Evolutionary conservation across 176 grass and related monocot genomes (phyloP), one percentile per base, ranked within the genome.

Genomic region (Zoysia japonica): DNA sequence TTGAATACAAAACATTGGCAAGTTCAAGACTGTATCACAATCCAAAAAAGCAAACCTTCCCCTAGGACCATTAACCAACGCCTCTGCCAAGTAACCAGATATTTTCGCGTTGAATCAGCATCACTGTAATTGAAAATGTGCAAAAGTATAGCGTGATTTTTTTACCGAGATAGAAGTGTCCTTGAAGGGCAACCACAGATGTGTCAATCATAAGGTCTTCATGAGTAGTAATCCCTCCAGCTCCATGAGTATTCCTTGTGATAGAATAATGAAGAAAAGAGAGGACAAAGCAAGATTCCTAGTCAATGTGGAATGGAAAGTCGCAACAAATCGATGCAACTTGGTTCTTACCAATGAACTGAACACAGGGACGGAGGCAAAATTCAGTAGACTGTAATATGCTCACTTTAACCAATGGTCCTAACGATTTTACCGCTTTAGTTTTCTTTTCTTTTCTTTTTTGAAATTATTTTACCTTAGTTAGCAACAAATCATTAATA

Each of bases 1-100:
- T 95, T 94, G 83, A 74, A 94, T 80, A 87, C 84, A 94, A 72
- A 94, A 82, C 78, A 95, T 90, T 9, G 96, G 96, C 68, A 98
- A 87, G 75, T 74, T 89, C 13, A 94, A 70, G 78, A 93, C 61
- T 76, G 56, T 55, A 16, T 84, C 88, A 45, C 85, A 84, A 76
- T 89, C 76, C 71, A 94, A 81, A 86, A 94, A 89, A 66, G 82
- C 60, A 66, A 89, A 80, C 83, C 76, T 90, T 8, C 70, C 77
- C 67, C 7, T 70, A 43, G 71, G 78, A 89, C 85, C 92, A 83
- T 92, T 86, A 84, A 98, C 59, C 88, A 91, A 88, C 89, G 82
- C 75, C 75, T 85, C 95, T 98, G 82, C 17, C 62, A 78, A 47
- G 87, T 7, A 87, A 79, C 61, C 66, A 54, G 5, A 83, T 54